Conservation (phyloP, 805 yeast species). For the Candida sithepensis region DNA sequence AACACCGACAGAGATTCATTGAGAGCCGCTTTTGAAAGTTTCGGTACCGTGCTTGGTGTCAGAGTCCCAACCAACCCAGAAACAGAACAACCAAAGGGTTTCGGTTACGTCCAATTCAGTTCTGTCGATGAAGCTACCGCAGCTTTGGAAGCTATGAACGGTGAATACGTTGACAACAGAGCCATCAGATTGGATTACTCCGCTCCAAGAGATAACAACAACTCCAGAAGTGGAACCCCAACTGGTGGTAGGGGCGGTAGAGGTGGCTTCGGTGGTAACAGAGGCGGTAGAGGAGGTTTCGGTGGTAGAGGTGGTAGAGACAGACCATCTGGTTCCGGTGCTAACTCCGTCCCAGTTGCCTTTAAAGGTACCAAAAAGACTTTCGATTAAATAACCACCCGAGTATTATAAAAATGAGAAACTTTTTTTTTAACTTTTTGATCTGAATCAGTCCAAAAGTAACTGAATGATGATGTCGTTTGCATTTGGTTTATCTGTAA, state of each 20-base stretch:
- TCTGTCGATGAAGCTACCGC: slow-evolving; percentile 85
- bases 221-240: slow-evolving; percentile 35
- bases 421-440: too few species aligned
- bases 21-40: slow-evolving; percentile 66
- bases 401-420: not conserved
- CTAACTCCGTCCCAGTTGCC: slow-evolving; percentile 63
- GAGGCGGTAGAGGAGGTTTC: slow-evolving; percentile 39
- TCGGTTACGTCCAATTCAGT: slow-evolving; percentile 93
- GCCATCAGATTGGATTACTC: slow-evolving; percentile 94
- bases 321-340: slow-evolving; percentile 52
- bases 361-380: slow-evolving; percentile 86
- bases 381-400: slow-evolving; percentile 51
- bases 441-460: not conserved
- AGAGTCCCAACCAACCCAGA: slow-evolving; percentile 98
- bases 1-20: slow-evolving; percentile 78
- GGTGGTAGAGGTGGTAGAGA: slow-evolving; percentile 37
- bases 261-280: slow-evolving; percentile 32
- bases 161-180: slow-evolving; percentile 86
- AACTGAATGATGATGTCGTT: not conserved
- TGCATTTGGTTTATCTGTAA: slow-evolving; percentile 4
- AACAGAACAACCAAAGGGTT: slow-evolving; percentile 98
- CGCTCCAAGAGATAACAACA: slow-evolving; percentile 59
- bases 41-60: slow-evolving; percentile 82
- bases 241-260: slow-evolving; percentile 41
- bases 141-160: slow-evolving; percentile 84